Evolutionary conservation across 306 rosid genomes (phyloP), one percentile per base, ranked within the genome.

Genomic region (Albizia julibrissin): DNA sequence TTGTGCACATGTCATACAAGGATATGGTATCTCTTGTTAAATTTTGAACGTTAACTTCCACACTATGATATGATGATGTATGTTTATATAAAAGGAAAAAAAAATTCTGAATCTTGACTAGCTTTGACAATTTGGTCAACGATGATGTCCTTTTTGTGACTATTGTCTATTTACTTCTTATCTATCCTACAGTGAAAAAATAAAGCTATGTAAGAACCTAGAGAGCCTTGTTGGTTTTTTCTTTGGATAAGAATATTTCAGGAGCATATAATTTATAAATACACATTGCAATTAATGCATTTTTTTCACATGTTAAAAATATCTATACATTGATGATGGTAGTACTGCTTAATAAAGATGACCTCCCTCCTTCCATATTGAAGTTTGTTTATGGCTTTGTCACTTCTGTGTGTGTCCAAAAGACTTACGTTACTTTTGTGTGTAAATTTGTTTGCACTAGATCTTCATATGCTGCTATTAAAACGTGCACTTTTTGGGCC

Each of bases 1-100:
- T 6, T 95, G 99, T 84, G 83, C 96, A 79, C 96, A 95, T 83
- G 97, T 95, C 86, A 79, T 95, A 65, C 99, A 95, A 86, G 99
- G 99, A 93, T 95, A 95, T 78, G 99, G 99, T 95, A 87, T 74
- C 66, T 66, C 78, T 40, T 84, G 72, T 79, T 84, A 24, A 61
- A 33, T 22, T 76, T 54, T 76, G 58, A 66, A 29, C 3, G 43
- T 26, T 71, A n/a, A 22, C 54, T 74, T 19, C 73, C 54, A 3
- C 11, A 78, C 65, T 31, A 13, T 64, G n/a, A 15, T 56, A 56
- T 29, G 49, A 15, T 78, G 79, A 22, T 66, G 22, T 18, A 62
- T 31, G 8, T 66, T 16, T 66, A 7, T 65, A 2, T 11, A 3
- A 12, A 11, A 47, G 9, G 9, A 39, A 1, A 22, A 59, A 29